Percentiles rank a stretch among this genome's conserved stretches.
Evolutionary conservation across 345 rosid genomes (phyloP).

Genomic region (Acer saccharum): DNA sequence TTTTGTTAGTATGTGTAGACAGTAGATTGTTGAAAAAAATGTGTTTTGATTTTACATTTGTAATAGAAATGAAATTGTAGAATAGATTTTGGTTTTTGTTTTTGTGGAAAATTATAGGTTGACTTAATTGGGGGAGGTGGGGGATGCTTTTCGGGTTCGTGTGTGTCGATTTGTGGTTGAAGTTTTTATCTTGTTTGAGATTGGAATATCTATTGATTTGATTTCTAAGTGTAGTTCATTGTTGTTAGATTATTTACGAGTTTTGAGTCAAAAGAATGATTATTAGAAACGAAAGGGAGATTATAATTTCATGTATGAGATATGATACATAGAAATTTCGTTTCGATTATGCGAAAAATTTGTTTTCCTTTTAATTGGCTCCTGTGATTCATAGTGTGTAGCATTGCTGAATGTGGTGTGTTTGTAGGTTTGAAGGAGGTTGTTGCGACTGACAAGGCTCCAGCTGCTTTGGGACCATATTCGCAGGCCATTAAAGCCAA

Average conservation of each 20-base stretch:
- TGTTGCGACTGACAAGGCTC: constrained; percentile 81
- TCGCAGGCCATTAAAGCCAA: constrained; percentile 87
- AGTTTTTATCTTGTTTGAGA: too few species aligned
- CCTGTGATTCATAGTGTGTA: neutral
- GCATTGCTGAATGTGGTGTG: constrained; percentile 2
- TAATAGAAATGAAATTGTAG: neutral
- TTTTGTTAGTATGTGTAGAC: neutral
- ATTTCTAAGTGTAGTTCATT: neutral
- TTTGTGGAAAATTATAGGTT: too few species aligned
- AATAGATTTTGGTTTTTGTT: too few species aligned
- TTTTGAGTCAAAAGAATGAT: neutral
- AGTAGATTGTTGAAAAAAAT: neutral
- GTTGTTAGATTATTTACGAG: neutral
- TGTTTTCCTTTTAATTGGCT: neutral
- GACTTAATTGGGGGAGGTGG: too few species aligned
- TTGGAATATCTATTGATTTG: neutral
- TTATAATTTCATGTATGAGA: neutral
- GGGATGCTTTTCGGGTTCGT: too few species aligned
- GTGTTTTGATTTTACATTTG: neutral
- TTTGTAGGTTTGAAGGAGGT: constrained; percentile 67
- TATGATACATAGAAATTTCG: neutral
- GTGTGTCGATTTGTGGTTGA: too few species aligned
- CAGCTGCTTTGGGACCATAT: constrained; percentile 93
- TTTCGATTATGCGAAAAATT: neutral
- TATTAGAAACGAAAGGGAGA: neutral